A percentile compares a stretch with the other conserved stretches of the same genome.
These are phyloP conservation scores for Mycena leptocephala DNA, from an alignment of 768 basidiomycete species.

Conservation along the genomic window DNA sequence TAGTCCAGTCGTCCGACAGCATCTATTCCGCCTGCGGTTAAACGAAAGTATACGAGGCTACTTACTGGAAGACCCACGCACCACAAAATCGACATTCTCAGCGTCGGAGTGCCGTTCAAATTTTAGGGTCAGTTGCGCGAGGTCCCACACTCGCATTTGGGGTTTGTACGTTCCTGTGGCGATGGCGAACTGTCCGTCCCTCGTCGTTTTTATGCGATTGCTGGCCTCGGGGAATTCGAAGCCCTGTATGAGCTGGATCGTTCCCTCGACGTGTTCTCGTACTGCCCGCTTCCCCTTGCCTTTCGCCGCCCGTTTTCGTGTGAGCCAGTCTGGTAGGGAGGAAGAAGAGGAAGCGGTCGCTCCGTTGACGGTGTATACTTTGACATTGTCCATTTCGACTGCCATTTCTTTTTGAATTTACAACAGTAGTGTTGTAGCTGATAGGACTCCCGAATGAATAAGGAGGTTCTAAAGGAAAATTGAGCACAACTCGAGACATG, in stretches of 20 bases:
- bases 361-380: constrained; percentile 97
- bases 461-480: constrained; percentile 5
- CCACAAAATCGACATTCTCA: constrained; percentile 98
- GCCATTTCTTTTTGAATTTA: constrained; percentile 42
- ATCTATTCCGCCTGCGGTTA: constrained; percentile 69
- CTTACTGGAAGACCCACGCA: constrained; percentile 76
- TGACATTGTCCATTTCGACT: constrained; percentile 65
- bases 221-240: constrained; percentile 98
- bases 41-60: not conserved
- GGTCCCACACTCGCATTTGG: constrained; percentile 95
- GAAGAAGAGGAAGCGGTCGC: constrained; percentile 90
- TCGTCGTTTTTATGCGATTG: constrained; percentile 90
- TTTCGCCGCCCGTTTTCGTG: constrained; percentile 74
- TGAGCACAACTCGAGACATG: not conserved
- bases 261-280: constrained; percentile 85
- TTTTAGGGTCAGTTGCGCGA: constrained; percentile 93
- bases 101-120: constrained; percentile 97
- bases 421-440: not conserved
- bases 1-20: constrained; percentile 98
- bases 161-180: constrained; percentile 99
- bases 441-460: constrained; percentile 30
- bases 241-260: constrained; percentile 93
- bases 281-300: constrained; percentile 78
- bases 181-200: constrained; percentile 93
- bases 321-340: constrained; percentile 96